Base-by-base conservation (phyloP, 371 early-diverging fungal species). In the Mucor piriformis region DNA sequence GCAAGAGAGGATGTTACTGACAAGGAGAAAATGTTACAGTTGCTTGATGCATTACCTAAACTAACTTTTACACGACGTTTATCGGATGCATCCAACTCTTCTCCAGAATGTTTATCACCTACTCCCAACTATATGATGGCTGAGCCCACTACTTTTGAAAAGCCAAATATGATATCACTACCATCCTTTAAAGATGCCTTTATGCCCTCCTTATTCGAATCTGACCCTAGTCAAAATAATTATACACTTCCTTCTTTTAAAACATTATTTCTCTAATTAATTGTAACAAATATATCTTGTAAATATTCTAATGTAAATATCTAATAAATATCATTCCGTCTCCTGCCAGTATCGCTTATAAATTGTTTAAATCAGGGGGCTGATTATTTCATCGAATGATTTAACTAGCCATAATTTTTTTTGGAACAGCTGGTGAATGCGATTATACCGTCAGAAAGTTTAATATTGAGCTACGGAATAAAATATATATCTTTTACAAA, bases 1-100 rank as follows among this genome's bases (percentile, higher is more conserved):
- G 18, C 61, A n/a, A 18, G 40, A n/a, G 61, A 46, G n/a, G 61
- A 61, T 18, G 54, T 61, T 12, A 16, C 49, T 11, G 49, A 61
- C 29, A 48, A 61, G 15, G 23, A 48, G n/a, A 61, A 49, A 12
- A 48, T 61, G 54, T 13, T 54, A 0, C 40, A 32, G 7, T n/a
- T 53, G 2, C 21, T 61, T 21, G 60, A 57, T 18, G 12, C 29
- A n/a, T 3, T 46, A 6, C 56, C 35, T n/a, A 44, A 34, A 6
- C 21, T 54, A 13, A 27, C 43, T 23, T 44, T 33, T 33, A 20
- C 46, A 20, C 58, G 42, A 20, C 58, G 50, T 11, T 18, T 18
- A 13, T 50, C 50, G 1, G 42, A 59, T 44, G 35, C 44, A 21
- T 50, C 50, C 8, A 33, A 20, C 32, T 55, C 55, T 44, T 44